Percentiles rank a stretch among this genome's conserved stretches.
Conservation (phyloP, 1,139 yeast genomes). For the Zygosaccharomyces sapae region DNA sequence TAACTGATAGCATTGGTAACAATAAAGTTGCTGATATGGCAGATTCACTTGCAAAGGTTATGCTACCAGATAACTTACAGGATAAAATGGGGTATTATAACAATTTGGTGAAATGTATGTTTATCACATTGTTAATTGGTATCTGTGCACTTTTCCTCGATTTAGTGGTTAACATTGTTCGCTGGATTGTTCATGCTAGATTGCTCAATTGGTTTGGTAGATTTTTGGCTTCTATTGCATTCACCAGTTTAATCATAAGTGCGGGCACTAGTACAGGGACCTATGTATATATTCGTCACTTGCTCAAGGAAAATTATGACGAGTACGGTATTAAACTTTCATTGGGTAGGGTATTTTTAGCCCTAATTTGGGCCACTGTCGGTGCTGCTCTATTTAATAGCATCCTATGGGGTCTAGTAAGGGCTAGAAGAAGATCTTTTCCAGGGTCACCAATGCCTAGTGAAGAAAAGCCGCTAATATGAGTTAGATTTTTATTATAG, state of each 20-base stretch:
- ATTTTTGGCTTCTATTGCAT: constrained; percentile 23
- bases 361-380: constrained; percentile 31
- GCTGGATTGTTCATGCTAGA: constrained; percentile 26
- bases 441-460: constrained; percentile 13
- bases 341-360: constrained; percentile 27
- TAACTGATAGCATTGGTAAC: constrained; percentile 26
- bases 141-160: constrained; percentile 24
- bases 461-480: constrained; percentile 25
- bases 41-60: constrained; percentile 22
- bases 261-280: constrained; percentile 32
- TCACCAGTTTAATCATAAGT: constrained; percentile 24
- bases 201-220: constrained; percentile 24
- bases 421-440: constrained; percentile 15
- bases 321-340: constrained; percentile 27
- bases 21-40: constrained; percentile 20
- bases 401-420: constrained; percentile 28
- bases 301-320: constrained; percentile 21
- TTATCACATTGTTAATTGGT: constrained; percentile 30
- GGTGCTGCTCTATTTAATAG: constrained; percentile 25
- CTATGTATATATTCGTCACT: constrained; percentile 24
- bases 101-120: constrained; percentile 28
- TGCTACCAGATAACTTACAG: constrained; percentile 26
- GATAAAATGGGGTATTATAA: constrained; percentile 28
- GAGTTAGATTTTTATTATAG: background rate
- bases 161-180: constrained; percentile 21